Percentiles rank a stretch among this genome's conserved stretches.
These are phyloP conservation scores for Nicotiana noctiflora DNA, from an alignment of 257 asterid species.

Conservation along the genomic window DNA sequence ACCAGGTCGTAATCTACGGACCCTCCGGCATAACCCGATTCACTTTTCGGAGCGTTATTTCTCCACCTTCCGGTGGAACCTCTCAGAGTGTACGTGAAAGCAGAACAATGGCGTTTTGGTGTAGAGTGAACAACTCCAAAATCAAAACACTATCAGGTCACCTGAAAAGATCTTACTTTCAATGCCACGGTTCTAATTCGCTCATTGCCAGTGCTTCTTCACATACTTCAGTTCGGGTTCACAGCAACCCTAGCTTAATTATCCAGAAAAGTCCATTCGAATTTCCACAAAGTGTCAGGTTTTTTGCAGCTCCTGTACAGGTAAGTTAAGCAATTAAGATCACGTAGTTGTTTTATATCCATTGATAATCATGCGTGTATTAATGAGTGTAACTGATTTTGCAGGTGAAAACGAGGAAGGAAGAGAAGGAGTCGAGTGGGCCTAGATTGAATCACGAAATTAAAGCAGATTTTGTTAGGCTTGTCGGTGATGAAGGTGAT, in stretches of 20 bases:
- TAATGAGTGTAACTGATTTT: neutral
- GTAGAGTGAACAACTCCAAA: constrained; percentile 48
- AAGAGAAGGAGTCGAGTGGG: constrained; percentile 37
- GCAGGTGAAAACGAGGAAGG: constrained; percentile 41
- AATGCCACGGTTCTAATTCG: constrained; percentile 17
- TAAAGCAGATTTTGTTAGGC: constrained; percentile 50
- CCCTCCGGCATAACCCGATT: neutral
- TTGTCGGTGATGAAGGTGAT: constrained; percentile 65
- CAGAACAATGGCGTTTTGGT: constrained; percentile 48
- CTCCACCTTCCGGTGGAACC: neutral
- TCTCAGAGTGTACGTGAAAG: neutral
- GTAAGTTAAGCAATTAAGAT: constrained; percentile 20
- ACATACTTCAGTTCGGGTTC: constrained; percentile 16
- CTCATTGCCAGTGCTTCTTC: constrained; percentile 25
- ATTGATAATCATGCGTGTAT: neutral
- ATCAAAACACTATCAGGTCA: constrained; percentile 23
- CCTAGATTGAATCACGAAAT: constrained; percentile 65
- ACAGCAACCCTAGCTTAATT: constrained; percentile 12
- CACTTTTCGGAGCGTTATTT: constrained; percentile 14
- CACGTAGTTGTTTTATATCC: neutral
- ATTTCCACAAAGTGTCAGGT: constrained; percentile 37
- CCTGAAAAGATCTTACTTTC: constrained; percentile 27
- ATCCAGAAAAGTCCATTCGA: constrained; percentile 21
- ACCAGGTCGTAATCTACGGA: neutral
- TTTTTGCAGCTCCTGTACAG: constrained; percentile 60